Evolutionary conservation across 2,329 filamentous ascomycete genomes (phyloP).

Genomic region (Beauveria sp.): DNA sequence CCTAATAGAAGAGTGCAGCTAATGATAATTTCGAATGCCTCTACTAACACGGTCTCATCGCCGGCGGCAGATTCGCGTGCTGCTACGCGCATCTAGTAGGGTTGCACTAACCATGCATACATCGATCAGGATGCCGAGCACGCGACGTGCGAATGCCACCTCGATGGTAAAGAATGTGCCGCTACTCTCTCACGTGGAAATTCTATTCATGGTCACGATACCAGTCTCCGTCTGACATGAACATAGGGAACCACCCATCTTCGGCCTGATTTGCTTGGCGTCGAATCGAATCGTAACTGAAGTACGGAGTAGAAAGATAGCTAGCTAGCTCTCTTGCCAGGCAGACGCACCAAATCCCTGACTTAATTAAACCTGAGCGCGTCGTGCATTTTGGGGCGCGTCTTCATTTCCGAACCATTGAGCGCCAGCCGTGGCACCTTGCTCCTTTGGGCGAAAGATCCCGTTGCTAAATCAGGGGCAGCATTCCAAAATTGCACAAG

Average conservation of each 20-base stretch:
- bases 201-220: conserved; percentile 3
- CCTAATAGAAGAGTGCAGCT: not conserved
- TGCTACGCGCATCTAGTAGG: conserved; percentile 1
- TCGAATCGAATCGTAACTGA: not conserved
- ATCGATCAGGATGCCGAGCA: conserved; percentile 3
- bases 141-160: conserved; percentile 3
- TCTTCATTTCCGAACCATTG: not conserved
- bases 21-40: not conserved
- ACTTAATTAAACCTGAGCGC: not conserved
- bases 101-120: not conserved
- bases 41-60: not conserved
- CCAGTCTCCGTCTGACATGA: not conserved
- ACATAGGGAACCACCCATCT: not conserved
- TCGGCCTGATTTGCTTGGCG: too few species aligned
- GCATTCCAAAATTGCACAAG: not conserved
- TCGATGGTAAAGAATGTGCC: not conserved
- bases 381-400: not conserved
- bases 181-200: not conserved
- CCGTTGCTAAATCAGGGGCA: not conserved
- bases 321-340: not conserved
- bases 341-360: not conserved
- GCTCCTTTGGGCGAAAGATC: not conserved
- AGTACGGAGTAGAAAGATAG: not conserved
- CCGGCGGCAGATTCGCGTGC: conserved; percentile 5
- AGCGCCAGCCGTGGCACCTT: not conserved